Conservation (phyloP, 2,329 filamentous ascomycete species). For the Cladosporium sp. region DNA sequence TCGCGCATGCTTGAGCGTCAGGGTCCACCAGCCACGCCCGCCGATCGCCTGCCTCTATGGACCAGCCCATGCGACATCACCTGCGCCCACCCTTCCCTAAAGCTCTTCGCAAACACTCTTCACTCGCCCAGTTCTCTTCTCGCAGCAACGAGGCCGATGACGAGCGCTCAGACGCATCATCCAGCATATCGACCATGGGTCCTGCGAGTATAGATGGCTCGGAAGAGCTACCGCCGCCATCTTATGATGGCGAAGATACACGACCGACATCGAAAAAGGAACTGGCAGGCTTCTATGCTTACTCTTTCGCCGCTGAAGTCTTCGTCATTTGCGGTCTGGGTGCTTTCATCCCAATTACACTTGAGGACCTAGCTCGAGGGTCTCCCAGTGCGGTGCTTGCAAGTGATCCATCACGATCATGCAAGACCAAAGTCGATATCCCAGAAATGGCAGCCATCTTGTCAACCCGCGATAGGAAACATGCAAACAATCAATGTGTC, state of each 20-base stretch:
- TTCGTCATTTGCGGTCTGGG: conserved; percentile 89
- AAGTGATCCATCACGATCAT: conserved; percentile 71
- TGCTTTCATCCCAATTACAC: conserved; percentile 89
- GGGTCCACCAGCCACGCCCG: no score
- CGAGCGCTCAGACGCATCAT: conserved; percentile 29
- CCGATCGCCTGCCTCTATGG: not conserved
- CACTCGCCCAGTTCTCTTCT: conserved; percentile 26
- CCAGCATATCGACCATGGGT: conserved; percentile 13
- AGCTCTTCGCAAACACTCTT: conserved; percentile 4
- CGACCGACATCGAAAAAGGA: conserved; percentile 84
- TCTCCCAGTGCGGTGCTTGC: conserved; percentile 71
- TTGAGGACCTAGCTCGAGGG: conserved; percentile 89
- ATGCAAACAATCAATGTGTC: conserved; percentile 62
- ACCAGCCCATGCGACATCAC: conserved; percentile 4
- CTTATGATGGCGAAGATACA: conserved; percentile 79
- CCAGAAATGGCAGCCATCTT: not conserved
- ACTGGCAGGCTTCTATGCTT: conserved; percentile 90
- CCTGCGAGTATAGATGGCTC: conserved; percentile 8
- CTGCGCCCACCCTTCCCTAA: conserved; percentile 4
- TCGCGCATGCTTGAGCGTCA: not conserved
- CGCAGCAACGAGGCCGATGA: conserved; percentile 41
- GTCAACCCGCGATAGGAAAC: not conserved
- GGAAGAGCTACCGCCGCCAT: conserved; percentile 32
- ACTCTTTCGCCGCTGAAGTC: conserved; percentile 93
- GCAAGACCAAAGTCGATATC: conserved; percentile 41